Evolutionary conservation across 495 filamentous ascomycete species (phyloP).

Genomic region (Penicillium flavigenum): DNA sequence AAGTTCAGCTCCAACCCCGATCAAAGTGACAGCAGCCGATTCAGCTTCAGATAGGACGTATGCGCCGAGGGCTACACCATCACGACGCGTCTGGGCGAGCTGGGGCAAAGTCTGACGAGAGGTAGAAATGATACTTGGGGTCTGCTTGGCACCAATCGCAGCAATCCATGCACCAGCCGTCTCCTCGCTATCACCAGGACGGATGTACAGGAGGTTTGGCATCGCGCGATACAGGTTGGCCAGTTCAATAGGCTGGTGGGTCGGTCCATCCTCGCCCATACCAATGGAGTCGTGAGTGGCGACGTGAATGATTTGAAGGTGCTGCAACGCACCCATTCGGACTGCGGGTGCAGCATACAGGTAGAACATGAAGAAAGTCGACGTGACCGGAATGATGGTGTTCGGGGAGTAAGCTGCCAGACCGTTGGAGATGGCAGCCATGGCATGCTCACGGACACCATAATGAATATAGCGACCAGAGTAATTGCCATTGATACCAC

Average conservation of each 20-base stretch:
- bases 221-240: conserved; percentile 58
- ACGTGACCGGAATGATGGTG: conserved; percentile 54
- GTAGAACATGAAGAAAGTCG: conserved; percentile 63
- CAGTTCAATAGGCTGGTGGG: conserved; percentile 60
- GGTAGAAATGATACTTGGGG: conserved; percentile 48
- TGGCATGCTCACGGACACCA: conserved; percentile 56
- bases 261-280: conserved; percentile 60
- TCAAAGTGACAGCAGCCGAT: conserved; percentile 45
- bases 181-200: conserved; percentile 57
- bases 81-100: conserved; percentile 39
- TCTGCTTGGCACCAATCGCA: conserved; percentile 47
- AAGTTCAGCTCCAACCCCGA: conserved; percentile 51
- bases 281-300: conserved; percentile 63
- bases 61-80: conserved; percentile 43
- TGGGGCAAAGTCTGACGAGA: conserved; percentile 49
- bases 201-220: conserved; percentile 60
- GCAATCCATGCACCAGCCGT: conserved; percentile 53
- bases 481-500: conserved; percentile 50
- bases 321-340: conserved; percentile 58
- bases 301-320: conserved; percentile 56
- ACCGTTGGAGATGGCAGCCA: conserved; percentile 54
- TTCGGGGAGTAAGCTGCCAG: conserved; percentile 50
- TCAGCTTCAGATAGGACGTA: conserved; percentile 49
- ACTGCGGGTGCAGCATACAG: conserved; percentile 58
- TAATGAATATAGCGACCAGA: conserved; percentile 54